Conservation (phyloP, 2,329 filamentous ascomycete species). For the Bimuria novae-zelandiae region DNA sequence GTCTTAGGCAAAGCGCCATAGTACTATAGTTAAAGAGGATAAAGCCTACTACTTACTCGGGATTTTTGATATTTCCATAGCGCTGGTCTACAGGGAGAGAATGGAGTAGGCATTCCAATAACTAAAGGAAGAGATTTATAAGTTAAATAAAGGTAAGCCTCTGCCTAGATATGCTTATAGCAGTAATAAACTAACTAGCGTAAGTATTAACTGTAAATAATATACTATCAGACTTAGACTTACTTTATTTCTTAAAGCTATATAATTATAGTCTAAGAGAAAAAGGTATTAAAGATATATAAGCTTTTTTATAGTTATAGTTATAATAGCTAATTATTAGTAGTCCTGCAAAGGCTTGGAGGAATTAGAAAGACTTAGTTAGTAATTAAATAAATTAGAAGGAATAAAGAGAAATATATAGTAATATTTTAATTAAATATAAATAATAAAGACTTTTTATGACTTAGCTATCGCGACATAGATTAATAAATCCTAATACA, state of each 20-base stretch:
- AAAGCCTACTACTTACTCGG: conserved; percentile 25
- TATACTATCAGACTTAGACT: conserved; percentile 15
- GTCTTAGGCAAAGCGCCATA: conserved; percentile 24
- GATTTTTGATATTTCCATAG: conserved; percentile 22
- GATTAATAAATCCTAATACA: conserved; percentile 35
- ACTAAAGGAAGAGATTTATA: too few species aligned
- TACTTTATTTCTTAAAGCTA: conserved; percentile 14
- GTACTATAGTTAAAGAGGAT: conserved; percentile 26
- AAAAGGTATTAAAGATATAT: conserved; percentile 9
- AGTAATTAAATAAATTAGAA: too few species aligned
- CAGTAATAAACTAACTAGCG: conserved; percentile 17
- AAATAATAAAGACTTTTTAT: conserved; percentile 43
- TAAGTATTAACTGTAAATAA: conserved; percentile 18
- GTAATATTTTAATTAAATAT: conserved; percentile 55
- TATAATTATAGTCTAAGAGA: conserved; percentile 8
- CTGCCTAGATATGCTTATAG: conserved; percentile 10
- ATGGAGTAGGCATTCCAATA: too few species aligned
- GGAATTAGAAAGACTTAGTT: too few species aligned
- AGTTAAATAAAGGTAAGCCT: conserved; percentile 18
- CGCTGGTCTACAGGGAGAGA: conserved; percentile 19
- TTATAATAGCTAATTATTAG: conserved; percentile 1
- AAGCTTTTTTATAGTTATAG: conserved; percentile 2
- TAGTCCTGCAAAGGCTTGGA: conserved; percentile 48
- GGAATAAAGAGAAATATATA: too few species aligned
- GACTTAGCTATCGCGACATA: conserved; percentile 40